Base-by-base conservation (phyloP, 371 early-diverging fungal species). In the Vavraia culicis region DNA sequence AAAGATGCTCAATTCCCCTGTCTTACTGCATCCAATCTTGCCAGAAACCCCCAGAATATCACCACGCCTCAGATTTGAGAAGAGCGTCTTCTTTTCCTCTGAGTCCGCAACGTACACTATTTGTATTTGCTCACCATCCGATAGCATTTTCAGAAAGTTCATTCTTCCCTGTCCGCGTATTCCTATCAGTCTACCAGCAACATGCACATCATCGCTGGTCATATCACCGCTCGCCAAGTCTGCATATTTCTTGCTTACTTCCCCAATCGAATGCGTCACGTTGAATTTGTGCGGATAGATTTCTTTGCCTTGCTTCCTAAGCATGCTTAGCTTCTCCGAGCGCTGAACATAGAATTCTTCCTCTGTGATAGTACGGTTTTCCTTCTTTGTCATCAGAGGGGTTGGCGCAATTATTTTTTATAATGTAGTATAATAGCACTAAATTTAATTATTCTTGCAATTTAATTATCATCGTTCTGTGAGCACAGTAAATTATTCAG, bases 1-100 rank as follows among this genome's bases (percentile, higher is more conserved):
- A 74, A 88, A 83, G 46, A 98, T 80, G 50, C 90, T 88, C 38
- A 90, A 75, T 70, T 95, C 94, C 52, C 93, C 93, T 58, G 74
- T 77, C 75, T 85, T 85, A 62, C 88, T 79, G 69, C 78, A 81
- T 40, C 88, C 89, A 32, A 87, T 83, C 60, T 72, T 71, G 47
- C 98, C 98, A 20, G 61, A 68, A 21, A 90, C 86, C 58, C 99
- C 96, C 46, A 95, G 80, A 62, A 95, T 81, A 67, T 98, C 99
- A 61, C 99, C 99, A 69, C 94, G 79, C 52, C 79, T 78, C 20
- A 95, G n/a, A 19, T 52, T 51, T 22, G 36, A 23, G 3, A 14
- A 16, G 15, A 41, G 41, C 10, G 4, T 35, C 33, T 31, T 54
- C n/a, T n/a, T n/a, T n/a, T n/a, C n/a, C n/a, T n/a, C n/a, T n/a